Evolutionary conservation across 805 yeast species (phyloP), one percentile per base, ranked within the genome.

Genomic region (Suhomyces vadensis): DNA sequence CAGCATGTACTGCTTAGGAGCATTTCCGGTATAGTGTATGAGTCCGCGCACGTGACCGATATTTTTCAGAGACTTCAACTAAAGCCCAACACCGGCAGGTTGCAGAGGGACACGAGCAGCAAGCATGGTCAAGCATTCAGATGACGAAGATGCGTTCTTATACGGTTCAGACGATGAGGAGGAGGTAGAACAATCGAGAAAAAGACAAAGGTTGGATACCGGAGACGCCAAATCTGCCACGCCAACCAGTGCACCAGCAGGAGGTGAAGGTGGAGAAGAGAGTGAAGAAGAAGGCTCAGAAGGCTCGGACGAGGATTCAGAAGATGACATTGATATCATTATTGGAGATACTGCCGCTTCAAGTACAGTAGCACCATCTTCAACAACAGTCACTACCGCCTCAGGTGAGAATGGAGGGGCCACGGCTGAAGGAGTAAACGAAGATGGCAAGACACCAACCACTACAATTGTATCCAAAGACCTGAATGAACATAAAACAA

Each of bases 311-410:
- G 76, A 65, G 5, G 82, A 75, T 16, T 77, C 74, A 6, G 83
- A 77, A 14, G 84, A 82, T 43, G 94, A 87, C 56, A 79, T 91
- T 26, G 97, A 91, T 63, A 86, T 92, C 58, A 85, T 91, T 38
- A 85, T 91, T 19, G 78, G 75, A 6, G 73, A 69, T 23, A 54
- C 58, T 13, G 44, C 54, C 10, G 48, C 47, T 10, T 53, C 41
- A 43, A 44, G 53, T 22, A 49, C 63, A 2, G 52, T 59, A 36
- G 47, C 67, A 40, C 24, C 37, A 14, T 22, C 33, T 8, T 6
- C 19, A 8, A 29, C 33, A 10, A 29, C 39, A 4, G 31, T 37
- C 22, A 35, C 67, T 2, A 47, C 65, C 20, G 2, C 53, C 64
- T 25, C 58, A 55, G 6, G 17, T 14, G 33, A 29, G 10, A 29